Conservation (phyloP, 257 asterid genomes). For the Solanum commersonii region DNA sequence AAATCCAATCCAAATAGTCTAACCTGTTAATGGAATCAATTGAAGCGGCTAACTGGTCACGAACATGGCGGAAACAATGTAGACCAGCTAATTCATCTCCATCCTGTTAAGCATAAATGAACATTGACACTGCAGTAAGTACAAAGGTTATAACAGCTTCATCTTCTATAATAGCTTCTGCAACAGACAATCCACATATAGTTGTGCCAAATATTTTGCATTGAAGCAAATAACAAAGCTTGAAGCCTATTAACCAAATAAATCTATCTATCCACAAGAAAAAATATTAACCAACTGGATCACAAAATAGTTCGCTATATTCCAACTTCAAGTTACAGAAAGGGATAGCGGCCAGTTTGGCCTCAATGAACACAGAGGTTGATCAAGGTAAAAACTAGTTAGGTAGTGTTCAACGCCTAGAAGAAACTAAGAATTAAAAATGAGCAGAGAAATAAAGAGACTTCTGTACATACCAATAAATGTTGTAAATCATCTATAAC, state of each 20-base stretch:
- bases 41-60: constrained; percentile 70
- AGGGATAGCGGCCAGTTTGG: not conserved
- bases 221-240: not conserved
- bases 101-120: constrained; percentile 30
- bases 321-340: not conserved
- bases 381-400: not conserved
- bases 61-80: constrained; percentile 94
- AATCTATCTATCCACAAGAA: not conserved
- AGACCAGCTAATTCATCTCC: constrained; percentile 92
- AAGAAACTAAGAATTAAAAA: not conserved
- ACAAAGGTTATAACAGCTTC: not conserved
- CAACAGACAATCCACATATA: not conserved
- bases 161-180: not conserved
- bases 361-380: not conserved
- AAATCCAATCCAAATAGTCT: constrained; percentile 10
- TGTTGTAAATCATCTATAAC: constrained; percentile 90
- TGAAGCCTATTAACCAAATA: not conserved
- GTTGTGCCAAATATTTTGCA: not conserved
- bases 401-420: not conserved
- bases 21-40: constrained; percentile 94
- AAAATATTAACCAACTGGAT: not conserved
- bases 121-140: not conserved
- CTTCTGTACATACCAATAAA: constrained; percentile 56
- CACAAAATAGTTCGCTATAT: not conserved
- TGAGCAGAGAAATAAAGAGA: constrained; percentile 1